Evolutionary conservation across 371 early-diverging fungal species (phyloP), one percentile per base, ranked within the genome.

Genomic region (Circinella minor): DNA sequence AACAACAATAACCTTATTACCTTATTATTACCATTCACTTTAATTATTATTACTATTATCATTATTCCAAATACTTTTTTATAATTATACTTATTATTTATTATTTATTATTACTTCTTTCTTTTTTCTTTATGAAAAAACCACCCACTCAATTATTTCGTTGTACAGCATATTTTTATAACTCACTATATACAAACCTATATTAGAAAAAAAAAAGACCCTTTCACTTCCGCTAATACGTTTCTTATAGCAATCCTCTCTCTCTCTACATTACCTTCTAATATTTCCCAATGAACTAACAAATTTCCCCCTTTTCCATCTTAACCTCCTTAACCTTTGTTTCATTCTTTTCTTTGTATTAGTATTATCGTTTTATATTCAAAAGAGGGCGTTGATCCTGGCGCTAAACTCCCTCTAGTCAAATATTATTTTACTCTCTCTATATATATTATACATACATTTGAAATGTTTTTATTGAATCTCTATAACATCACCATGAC

Each of bases 101-200:
- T 51, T 17, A 13, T 51, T 51, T 51, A 8, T 51, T n/a, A 51
- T 51, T 51, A 51, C 15, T 51, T 17, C n/a, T 51, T 17, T 5
- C 51, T 0, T 51, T 8, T 13, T 5, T 51, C 51, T n/a, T n/a
- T 47, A 47, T 47, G 47, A 15, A 15, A 47, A 47, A 47, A 27
- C 27, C 27, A 51, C 57, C 20, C 57, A 17, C 34, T 57, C 27
- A 57, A 57, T 57, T 57, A 57, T 57, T 57, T 34, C 34, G 57
- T 57, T 57, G 57, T 57, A 57, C 57, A 57, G 57, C 57, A 51
- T 57, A 10, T 57, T 57, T 34, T 13, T 57, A 18, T 27, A 7
- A 13, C 6, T 54, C 6, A 54, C 27, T 57, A 27, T 57, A 57
- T 27, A 57, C 57, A 57, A 57, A 27, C 57, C 27, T 57, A 57